Base-by-base conservation (phyloP, 1,284 basidiomycete species). In the Cutaneotrichosporon cutaneum region DNA sequence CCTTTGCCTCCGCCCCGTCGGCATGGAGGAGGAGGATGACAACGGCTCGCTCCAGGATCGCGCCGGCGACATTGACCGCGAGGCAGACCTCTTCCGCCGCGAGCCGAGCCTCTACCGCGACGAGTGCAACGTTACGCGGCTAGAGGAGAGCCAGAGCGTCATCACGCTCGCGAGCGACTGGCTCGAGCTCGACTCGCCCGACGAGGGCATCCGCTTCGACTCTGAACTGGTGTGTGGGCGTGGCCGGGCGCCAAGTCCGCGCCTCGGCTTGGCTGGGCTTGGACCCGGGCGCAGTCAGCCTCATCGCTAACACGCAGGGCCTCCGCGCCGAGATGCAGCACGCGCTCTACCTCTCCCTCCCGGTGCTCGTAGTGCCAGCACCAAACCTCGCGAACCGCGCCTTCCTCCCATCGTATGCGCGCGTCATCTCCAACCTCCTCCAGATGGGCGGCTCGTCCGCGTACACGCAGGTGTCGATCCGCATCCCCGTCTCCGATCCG, bases 131-230 rank as follows among this genome's bases (percentile, higher is more conserved):
- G 84, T 98, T 54, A 90, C 89, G 10, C 82, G 89, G 62, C 82
- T 95, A 89, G 93, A 95, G 76, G 94, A 99, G 76, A 88, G 90
- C 2, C 88, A 90, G 62, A 84, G 84, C 36, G 82, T 92, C 24
- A 85, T 90, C 21, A 89, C 84, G 3, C 84, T 96, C 71, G 84
- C 90, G 10, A 92, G 93, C 16, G 90, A 92, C 62, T 99, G 96
- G 96, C 83, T 99, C 13, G 92, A 97, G 77, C 83, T 99, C 45
- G 96, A 99, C 80, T 88, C 92, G 13, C 82, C 85, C 1, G 94
- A 97, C 78, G 92, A 94, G 73, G 94, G 94, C 82, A 89, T 99
- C 62, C 87, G 96, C 51, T 90, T 95, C 70, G 96, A 99, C 74
- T 90, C 93, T 56, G 96, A 97, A 81, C 88, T 96, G 61, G 92